A percentile compares a stretch with the other conserved stretches of the same genome.
Evolutionary conservation across 163 green algal genomes (phyloP).

Genomic region (Chloromonas sp.): DNA sequence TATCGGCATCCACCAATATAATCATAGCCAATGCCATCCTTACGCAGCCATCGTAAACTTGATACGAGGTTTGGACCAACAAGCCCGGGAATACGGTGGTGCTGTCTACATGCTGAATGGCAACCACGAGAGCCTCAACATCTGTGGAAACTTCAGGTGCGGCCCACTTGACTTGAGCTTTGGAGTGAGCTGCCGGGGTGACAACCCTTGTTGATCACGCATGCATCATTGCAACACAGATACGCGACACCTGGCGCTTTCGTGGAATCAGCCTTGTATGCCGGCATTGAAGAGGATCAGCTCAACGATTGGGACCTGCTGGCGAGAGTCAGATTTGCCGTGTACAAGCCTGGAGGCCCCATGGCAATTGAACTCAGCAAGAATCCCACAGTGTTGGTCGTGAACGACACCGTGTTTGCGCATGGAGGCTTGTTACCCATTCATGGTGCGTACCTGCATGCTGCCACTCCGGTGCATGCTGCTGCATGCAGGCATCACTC

Average conservation of each 20-base stretch:
- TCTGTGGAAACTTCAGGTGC: constrained; percentile 86
- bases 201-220: not conserved
- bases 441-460: constrained; percentile 51
- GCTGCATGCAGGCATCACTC: too few species aligned
- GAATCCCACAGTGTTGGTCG: constrained; percentile 86
- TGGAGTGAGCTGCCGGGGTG: not conserved
- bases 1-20: too few species aligned
- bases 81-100: constrained; percentile 70
- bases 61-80: constrained; percentile 70
- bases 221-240: constrained; percentile 25
- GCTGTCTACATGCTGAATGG: constrained; percentile 91
- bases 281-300: constrained; percentile 36
- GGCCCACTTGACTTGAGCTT: not conserved
- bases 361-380: constrained; percentile 80
- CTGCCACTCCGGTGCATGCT: too few species aligned
- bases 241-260: constrained; percentile 86
- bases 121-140: constrained; percentile 96
- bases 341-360: constrained; percentile 77
- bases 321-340: constrained; percentile 52
- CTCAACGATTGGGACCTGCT: constrained; percentile 37
- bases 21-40: not conserved
- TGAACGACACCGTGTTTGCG: constrained; percentile 93
- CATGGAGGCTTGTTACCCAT: constrained; percentile 85
- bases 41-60: constrained; percentile 74
- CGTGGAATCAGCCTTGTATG: constrained; percentile 67